Evolutionary conservation across 805 yeast species (phyloP), one percentile per base, ranked within the genome.

Genomic region (Pichia pseudocactophila): DNA sequence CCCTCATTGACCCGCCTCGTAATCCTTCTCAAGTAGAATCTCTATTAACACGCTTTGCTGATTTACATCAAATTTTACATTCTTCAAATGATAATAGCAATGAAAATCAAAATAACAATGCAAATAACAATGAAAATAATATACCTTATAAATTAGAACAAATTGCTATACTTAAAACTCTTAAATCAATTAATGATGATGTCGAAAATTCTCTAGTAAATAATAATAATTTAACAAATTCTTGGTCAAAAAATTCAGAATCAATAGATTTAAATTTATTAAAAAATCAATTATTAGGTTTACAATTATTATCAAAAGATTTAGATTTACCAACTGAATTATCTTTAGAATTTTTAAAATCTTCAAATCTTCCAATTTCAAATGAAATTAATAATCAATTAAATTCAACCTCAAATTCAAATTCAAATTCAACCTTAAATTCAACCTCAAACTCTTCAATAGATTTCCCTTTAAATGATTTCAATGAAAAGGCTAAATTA

Each of bases 221-320:
- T 25, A 22, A 7, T 13, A 47, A 53, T 3, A 52, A 53, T 18
- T 35, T 73, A 12, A 64, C 67, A 36, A 38, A 46, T 13, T 34
- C 45, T 11, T 57, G 56, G 61, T 26, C 42, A 11, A 37, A 51
- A 18, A 54, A 58, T 42, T 52, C 46, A 16, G 55, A 58, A 39
- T 45, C 54, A 5, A 66, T 76, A 32, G 76, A 79, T 50, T 48
- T 62, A 6, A 68, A 62, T 2, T 52, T 78, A 13, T 61, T 84
- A 39, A 62, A 68, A 35, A 70, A 74, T 44, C 94, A 84, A 56
- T 56, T 84, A 17, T 59, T 75, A 15, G 81, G 80, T 0, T 68
- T 82, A 40, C 84, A 82, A 54, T 54, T 82, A 15, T 59, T 84
- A 33, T 73, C 86, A 2, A 75, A 70, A 50, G 86, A 82, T 57